Evolutionary conservation across 1,284 basidiomycete species (phyloP).

Genomic region (Tetrapyrgos nigripes): DNA sequence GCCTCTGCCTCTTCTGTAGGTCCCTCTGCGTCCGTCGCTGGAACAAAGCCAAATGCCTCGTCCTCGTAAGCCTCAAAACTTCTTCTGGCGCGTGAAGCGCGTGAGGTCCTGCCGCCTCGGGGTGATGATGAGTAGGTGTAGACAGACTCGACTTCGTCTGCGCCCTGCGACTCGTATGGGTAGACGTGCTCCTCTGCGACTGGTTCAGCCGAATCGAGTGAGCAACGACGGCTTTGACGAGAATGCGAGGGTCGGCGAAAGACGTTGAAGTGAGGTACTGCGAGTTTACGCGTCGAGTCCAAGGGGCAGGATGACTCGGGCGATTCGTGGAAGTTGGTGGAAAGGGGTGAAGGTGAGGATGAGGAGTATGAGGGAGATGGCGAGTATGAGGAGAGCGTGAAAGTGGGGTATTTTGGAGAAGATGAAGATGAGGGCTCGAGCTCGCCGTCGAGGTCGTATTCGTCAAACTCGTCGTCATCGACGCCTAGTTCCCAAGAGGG

Average conservation of each 20-base stretch:
- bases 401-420: conserved; percentile 3
- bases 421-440: conserved; percentile 3
- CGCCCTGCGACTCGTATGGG: conserved; percentile 9
- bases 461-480: conserved; percentile 36
- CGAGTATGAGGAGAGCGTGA: not conserved
- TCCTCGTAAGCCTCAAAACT: conserved; percentile 17
- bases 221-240: conserved; percentile 1
- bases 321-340: conserved; percentile 26
- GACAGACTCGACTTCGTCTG: conserved; percentile 16
- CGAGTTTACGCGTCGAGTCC: not conserved
- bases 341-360: conserved; percentile 23
- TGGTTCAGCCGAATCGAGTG: conserved; percentile 29
- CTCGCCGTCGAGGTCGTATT: conserved; percentile 28
- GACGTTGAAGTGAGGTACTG: not conserved
- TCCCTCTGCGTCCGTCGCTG: not conserved
- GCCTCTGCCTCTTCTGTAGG: not conserved
- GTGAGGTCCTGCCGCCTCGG: conserved; percentile 20
- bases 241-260: not conserved
- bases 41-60: conserved; percentile 24
- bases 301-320: not conserved
- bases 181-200: conserved; percentile 6
- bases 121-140: conserved; percentile 19
- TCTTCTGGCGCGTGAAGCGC: conserved; percentile 38
- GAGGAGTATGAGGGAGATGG: conserved; percentile 13
- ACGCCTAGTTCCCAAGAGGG: conserved; percentile 28